Evolutionary conservation across 2,329 filamentous ascomycete genomes (phyloP).

Genomic region (Endoconidiophora polonica): DNA sequence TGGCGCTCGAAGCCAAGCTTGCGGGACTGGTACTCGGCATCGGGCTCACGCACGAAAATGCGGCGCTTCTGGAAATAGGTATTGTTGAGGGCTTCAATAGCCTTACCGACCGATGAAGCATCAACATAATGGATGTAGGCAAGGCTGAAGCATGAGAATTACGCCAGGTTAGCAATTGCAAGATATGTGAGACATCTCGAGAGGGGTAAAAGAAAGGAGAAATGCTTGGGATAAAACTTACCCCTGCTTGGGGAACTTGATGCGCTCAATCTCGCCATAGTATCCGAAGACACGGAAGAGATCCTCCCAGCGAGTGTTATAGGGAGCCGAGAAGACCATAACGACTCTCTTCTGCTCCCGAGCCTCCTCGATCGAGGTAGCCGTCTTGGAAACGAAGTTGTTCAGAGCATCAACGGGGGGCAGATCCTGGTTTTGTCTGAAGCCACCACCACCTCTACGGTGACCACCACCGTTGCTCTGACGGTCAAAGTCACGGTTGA

Average conservation of each 20-base stretch:
- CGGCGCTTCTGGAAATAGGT: constrained; percentile 12
- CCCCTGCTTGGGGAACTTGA: constrained; percentile 10
- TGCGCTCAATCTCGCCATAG: constrained; percentile 12
- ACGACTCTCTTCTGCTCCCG: constrained; percentile 10
- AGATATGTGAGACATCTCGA: neutral
- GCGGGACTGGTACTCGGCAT: constrained; percentile 1
- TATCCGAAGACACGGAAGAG: constrained; percentile 12
- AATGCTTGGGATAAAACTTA: neutral
- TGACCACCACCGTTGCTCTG: neutral
- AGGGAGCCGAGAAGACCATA: constrained; percentile 6
- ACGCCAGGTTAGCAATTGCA: neutral
- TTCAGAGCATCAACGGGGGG: constrained; percentile 4
- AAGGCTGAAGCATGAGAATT: constrained; percentile 2
- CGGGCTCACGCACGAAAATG: constrained; percentile 8
- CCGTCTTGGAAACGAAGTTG: constrained; percentile 10
- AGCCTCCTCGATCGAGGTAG: constrained; percentile 6
- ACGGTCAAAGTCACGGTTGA: neutral
- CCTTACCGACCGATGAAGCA: constrained; percentile 2
- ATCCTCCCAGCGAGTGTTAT: constrained; percentile 11
- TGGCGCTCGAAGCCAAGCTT: neutral
- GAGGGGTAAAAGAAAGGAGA: neutral
- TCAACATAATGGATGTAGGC: constrained; percentile 10
- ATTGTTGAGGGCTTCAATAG: constrained; percentile 9
- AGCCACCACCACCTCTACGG: neutral
- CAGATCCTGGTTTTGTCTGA: neutral